Percentiles rank a stretch among this genome's conserved stretches.
These are phyloP conservation scores for Extremus antarcticus DNA, from an alignment of 495 filamentous ascomycete species.

Conservation along the genomic window DNA sequence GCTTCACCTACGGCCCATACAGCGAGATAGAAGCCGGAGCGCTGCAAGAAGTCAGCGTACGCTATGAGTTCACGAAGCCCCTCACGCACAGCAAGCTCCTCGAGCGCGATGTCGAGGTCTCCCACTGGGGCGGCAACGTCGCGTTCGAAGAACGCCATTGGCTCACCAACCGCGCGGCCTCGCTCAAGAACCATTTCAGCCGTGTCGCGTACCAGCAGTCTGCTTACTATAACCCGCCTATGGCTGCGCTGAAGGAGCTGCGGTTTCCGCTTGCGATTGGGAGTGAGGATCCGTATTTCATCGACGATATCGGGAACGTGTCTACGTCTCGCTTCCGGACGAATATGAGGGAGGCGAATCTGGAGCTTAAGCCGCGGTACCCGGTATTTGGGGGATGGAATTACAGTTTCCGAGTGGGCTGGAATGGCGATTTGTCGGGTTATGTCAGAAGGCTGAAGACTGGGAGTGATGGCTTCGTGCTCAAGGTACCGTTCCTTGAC, in stretches of 20 bases:
- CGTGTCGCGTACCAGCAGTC: slow-evolving; percentile 72
- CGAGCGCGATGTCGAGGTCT: slow-evolving; percentile 86
- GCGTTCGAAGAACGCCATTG: slow-evolving; percentile 90
- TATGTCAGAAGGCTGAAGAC: slow-evolving; percentile 55
- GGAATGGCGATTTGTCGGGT: slow-evolving; percentile 71
- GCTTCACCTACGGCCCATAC: slow-evolving; percentile 90
- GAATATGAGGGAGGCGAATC: slow-evolving; percentile 61
- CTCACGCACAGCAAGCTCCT: slow-evolving; percentile 62
- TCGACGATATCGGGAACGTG: slow-evolving; percentile 93
- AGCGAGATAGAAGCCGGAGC: slow-evolving; percentile 63
- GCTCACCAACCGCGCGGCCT: slow-evolving; percentile 74
- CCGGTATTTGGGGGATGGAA: slow-evolving; percentile 96
- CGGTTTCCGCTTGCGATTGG: slow-evolving; percentile 68
- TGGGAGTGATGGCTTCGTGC: slow-evolving; percentile 56
- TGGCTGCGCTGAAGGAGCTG: slow-evolving; percentile 69
- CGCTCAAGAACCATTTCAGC: slow-evolving; percentile 72
- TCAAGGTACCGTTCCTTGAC: slow-evolving; percentile 93
- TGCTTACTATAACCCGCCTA: slow-evolving; percentile 64
- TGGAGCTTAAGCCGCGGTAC: slow-evolving; percentile 87
- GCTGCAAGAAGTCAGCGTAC: slow-evolving; percentile 58
- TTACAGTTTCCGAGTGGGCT: slow-evolving; percentile 88
- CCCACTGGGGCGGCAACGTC: slow-evolving; percentile 95
- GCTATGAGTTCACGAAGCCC: slow-evolving; percentile 93
- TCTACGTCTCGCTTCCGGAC: slow-evolving; percentile 83
- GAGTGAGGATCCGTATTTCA: slow-evolving; percentile 79